Conservation (phyloP, 345 rosid genomes). For the Eucalyptus cladocalyx region DNA sequence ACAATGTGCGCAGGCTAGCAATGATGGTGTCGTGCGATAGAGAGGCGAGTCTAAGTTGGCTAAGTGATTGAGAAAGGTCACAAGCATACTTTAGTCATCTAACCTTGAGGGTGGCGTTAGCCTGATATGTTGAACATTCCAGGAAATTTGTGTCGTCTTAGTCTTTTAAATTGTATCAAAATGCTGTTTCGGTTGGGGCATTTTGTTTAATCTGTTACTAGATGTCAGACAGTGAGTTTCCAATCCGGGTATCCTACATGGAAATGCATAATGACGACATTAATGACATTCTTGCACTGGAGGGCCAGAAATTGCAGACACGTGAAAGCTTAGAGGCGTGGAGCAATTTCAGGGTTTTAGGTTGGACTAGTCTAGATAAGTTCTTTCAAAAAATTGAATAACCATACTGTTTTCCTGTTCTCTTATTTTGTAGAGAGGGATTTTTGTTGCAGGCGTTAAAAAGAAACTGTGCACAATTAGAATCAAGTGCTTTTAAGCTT, state of each 20-base stretch:
- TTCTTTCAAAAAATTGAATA: too few relatives aligned
- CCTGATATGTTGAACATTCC: neutral
- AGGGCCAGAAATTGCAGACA: constrained; percentile 65
- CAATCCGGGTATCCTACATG: constrained; percentile 85
- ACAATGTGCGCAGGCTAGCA: neutral
- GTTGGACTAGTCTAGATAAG: neutral
- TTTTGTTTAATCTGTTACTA: constrained; percentile 2
- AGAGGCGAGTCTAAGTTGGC: neutral
- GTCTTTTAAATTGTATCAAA: too few relatives aligned
- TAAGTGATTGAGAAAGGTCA: neutral
- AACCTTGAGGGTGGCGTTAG: neutral
- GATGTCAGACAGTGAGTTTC: constrained; percentile 67
- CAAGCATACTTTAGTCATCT: neutral
- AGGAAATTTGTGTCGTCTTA: too few relatives aligned
- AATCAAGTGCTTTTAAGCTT: constrained; percentile 44
- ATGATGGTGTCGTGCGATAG: neutral
- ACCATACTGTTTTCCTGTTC: neutral
- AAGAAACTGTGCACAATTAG: constrained; percentile 65
- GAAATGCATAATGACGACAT: constrained; percentile 89
- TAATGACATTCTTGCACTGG: constrained; percentile 60
- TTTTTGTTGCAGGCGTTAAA: constrained; percentile 66
- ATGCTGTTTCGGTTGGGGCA: neutral
- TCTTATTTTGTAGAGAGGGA: constrained; percentile 36
- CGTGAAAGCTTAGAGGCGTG: constrained; percentile 81
- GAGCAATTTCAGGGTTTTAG: neutral